phyloP scores from a whole-genome alignment of 768 basidiomycete species.

The Panellus pusillus region DNA sequence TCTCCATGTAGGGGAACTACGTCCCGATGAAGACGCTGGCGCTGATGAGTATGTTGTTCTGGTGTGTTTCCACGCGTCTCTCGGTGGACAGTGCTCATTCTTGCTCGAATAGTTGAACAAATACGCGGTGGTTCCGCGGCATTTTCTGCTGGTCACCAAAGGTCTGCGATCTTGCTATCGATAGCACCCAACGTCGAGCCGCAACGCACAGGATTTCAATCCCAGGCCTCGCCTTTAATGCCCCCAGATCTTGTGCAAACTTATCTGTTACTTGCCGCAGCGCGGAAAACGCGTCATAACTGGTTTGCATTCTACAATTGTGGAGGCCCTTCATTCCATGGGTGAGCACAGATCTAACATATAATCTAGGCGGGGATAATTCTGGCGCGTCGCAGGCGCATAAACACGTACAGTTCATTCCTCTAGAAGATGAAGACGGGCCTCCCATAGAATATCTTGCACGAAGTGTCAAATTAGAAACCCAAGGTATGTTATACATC shows the following conservation, averaged over 20 bases:
- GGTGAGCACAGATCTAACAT: background rate
- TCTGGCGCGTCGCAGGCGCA: conserved; percentile 91
- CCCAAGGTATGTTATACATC: conserved; percentile 45
- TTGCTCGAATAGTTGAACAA: conserved; percentile 69
- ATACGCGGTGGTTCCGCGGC: conserved; percentile 78
- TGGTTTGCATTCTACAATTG: conserved; percentile 93
- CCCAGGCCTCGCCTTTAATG: conserved; percentile 77
- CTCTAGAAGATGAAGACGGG: conserved; percentile 54
- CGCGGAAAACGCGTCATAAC: conserved; percentile 53
- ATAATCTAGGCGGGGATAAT: conserved; percentile 58
- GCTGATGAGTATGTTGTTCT: conserved; percentile 65
- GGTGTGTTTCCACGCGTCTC: conserved; percentile 44
- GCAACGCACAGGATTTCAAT: conserved; percentile 56
- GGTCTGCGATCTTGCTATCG: conserved; percentile 40
- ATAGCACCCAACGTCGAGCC: background rate
- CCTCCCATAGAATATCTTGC: conserved; percentile 81
- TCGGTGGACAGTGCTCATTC: background rate
- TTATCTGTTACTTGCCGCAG: conserved; percentile 73
- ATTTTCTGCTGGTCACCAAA: conserved; percentile 88
- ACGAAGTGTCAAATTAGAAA: conserved; percentile 55
- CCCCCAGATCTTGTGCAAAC: conserved; percentile 78
- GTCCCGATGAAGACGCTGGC: conserved; percentile 48
- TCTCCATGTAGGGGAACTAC: conserved; percentile 74
- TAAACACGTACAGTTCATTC: conserved; percentile 89
- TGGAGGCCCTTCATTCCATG: conserved; percentile 29